These are phyloP conservation scores for Fusarium anguioides DNA, from an alignment of 2,329 filamentous ascomycete species.

Conservation along the genomic window DNA sequence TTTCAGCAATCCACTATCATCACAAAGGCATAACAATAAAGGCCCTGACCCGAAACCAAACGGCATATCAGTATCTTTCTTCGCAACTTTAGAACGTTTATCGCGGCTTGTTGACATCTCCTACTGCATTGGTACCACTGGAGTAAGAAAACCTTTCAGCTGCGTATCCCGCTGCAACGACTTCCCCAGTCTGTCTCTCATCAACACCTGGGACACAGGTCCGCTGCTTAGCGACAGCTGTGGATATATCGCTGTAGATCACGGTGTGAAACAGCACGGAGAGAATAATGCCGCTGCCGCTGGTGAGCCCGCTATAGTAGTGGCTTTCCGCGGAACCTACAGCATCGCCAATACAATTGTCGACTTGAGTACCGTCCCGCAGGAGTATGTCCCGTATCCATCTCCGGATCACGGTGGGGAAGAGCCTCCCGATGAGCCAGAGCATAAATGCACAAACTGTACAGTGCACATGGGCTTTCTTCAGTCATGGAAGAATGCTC, in stretches of 20 bases:
- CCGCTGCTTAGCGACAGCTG: slow-evolving; percentile 88
- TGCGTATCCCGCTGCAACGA: slow-evolving; percentile 88
- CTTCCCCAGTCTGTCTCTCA: slow-evolving; percentile 81
- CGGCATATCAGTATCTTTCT: slow-evolving; percentile 62
- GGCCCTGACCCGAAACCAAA: slow-evolving; percentile 51
- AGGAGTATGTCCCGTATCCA: slow-evolving; percentile 91
- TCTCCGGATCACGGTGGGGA: slow-evolving; percentile 59
- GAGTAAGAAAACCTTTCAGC: slow-evolving; percentile 83
- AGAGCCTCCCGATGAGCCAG: slow-evolving; percentile 49
- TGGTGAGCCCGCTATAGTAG: slow-evolving; percentile 68
- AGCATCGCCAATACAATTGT: slow-evolving; percentile 91
- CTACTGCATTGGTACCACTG: slow-evolving; percentile 90
- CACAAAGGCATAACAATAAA: slow-evolving; percentile 13
- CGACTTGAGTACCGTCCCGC: slow-evolving; percentile 88
- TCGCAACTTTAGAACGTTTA: slow-evolving; percentile 84
- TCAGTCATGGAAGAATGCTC: slow-evolving; percentile 82
- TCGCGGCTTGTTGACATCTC: slow-evolving; percentile 93
- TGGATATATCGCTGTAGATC: slow-evolving; percentile 92
- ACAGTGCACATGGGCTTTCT: slow-evolving; percentile 94
- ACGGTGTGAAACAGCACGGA: slow-evolving; percentile 53
- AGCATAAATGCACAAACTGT: slow-evolving; percentile 80
- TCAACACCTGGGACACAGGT: slow-evolving; percentile 92
- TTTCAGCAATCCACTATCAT: slow-evolving; percentile 13
- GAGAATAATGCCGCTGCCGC: slow-evolving; percentile 14
- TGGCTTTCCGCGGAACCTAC: slow-evolving; percentile 95